A percentile compares a stretch with the other conserved stretches of the same genome.
phyloP scores from a whole-genome alignment of 2,329 filamentous ascomycete species.

The Magnaporthiopsis incrustans region DNA sequence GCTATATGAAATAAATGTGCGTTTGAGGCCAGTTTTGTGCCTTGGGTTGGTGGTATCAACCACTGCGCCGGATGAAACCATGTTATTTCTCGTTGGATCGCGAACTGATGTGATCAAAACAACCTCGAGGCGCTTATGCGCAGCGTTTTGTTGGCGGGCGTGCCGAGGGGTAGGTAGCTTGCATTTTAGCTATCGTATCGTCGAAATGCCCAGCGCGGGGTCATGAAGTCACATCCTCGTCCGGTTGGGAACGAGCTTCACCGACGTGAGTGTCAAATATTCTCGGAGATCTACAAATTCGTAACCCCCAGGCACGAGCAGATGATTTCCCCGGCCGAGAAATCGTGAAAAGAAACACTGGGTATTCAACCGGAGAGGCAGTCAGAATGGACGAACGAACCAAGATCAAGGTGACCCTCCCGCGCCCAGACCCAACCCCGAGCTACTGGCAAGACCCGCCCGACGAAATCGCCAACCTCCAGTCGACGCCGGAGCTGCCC shows the following conservation, averaged over 20 bases:
- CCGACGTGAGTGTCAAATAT: background rate
- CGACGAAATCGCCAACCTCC: slow-evolving; percentile 40
- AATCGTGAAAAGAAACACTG: background rate
- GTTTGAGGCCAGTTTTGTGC: too few species aligned
- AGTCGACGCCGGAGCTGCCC: slow-evolving; percentile 42
- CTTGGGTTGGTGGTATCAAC: too few species aligned
- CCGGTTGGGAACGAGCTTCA: background rate
- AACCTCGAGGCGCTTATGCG: background rate
- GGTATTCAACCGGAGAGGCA: background rate
- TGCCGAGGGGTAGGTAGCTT: background rate
- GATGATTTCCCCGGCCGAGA: background rate
- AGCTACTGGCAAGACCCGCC: slow-evolving; percentile 56
- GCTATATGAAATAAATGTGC: too few species aligned
- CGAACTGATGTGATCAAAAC: too few species aligned
- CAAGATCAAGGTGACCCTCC: slow-evolving; percentile 33
- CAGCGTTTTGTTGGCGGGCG: rapidly evolving
- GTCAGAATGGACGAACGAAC: slow-evolving; percentile 28
- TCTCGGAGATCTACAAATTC: too few species aligned
- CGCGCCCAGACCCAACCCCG: slow-evolving; percentile 40
- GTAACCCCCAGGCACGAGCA: background rate
- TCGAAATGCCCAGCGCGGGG: background rate
- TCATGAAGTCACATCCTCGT: background rate
- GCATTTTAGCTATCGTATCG: background rate
- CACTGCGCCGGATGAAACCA: too few species aligned
- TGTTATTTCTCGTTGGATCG: too few species aligned